These are phyloP conservation scores for Noccaea bulbosa DNA, from an alignment of 345 rosid genomes.

Conservation along the genomic window DNA sequence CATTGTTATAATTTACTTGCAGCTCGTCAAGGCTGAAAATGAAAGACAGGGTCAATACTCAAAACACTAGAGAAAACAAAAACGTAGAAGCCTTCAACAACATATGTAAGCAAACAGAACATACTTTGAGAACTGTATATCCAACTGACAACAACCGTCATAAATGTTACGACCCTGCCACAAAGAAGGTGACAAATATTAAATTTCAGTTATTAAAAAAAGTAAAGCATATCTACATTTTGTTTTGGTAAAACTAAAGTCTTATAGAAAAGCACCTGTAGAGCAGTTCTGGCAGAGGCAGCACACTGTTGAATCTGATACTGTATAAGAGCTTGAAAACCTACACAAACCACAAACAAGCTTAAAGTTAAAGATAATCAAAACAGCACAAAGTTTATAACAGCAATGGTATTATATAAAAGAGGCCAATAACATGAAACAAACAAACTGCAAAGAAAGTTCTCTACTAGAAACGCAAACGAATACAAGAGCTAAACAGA, in stretches of 20 bases:
- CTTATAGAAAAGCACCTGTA: slow-evolving; percentile 60
- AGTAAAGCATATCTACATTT: neutral
- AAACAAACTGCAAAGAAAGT: neutral
- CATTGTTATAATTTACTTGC: slow-evolving; percentile 98
- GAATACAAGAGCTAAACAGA: slow-evolving; percentile 27
- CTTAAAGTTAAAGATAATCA: slow-evolving; percentile 10
- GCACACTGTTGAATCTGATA: slow-evolving; percentile 79
- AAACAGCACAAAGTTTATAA: slow-evolving; percentile 2
- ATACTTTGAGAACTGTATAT: slow-evolving; percentile 97
- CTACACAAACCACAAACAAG: slow-evolving; percentile 48
- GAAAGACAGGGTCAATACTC: slow-evolving; percentile 33
- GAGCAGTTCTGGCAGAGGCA: slow-evolving; percentile 78
- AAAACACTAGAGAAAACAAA: neutral
- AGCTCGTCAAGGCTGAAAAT: slow-evolving; percentile 84
- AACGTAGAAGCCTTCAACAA: slow-evolving; percentile 4
- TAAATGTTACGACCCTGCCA: slow-evolving; percentile 94
- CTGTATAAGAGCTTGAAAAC: slow-evolving; percentile 97
- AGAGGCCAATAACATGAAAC: slow-evolving; percentile 22
- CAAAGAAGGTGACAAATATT: neutral
- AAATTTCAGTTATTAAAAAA: neutral
- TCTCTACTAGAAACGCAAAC: slow-evolving; percentile 15
- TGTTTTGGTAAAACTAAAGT: neutral
- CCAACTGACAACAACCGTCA: slow-evolving; percentile 98
- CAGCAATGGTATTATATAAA: neutral
- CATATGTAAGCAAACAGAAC: slow-evolving; percentile 35